Evolutionary conservation across 129 eudicot genomes (phyloP).

Genomic region (Escallonia rubra): DNA sequence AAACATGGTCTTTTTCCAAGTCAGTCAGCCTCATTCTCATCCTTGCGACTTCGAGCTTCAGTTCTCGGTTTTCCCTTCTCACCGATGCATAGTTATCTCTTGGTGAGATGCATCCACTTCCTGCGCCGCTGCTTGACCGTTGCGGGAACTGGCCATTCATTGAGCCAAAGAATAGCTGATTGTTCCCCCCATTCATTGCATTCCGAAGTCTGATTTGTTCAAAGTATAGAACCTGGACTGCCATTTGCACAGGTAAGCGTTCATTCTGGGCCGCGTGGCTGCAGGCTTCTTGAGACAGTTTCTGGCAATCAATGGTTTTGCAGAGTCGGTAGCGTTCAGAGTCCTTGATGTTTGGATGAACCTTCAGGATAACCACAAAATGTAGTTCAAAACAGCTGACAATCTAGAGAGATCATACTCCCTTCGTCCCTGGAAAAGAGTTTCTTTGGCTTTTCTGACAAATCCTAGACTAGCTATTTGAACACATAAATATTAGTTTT

Average conservation of each 20-base stretch:
- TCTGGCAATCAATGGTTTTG: constrained; percentile 90
- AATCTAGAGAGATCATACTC: no score
- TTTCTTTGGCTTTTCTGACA: no score
- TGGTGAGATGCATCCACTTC: constrained; percentile 97
- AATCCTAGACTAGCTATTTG: no score
- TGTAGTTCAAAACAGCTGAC: no score
- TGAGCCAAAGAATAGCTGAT: constrained; percentile 60
- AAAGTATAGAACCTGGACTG: constrained; percentile 94
- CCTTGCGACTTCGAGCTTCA: constrained; percentile 91
- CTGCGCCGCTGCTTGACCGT: constrained; percentile 87
- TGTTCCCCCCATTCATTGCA: constrained; percentile 88
- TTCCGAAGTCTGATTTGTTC: constrained; percentile 91
- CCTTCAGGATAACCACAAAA: constrained; percentile 35
- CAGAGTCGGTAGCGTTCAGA: constrained; percentile 81
- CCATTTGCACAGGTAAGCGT: constrained; percentile 91
- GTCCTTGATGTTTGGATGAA: constrained; percentile 90
- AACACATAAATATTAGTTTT: no score
- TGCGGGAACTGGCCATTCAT: constrained; percentile 69
- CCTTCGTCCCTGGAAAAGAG: no score
- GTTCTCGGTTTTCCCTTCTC: constrained; percentile 90
- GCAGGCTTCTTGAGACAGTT: constrained; percentile 96
- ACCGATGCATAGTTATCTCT: constrained; percentile 96
- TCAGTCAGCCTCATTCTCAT: constrained; percentile 99
- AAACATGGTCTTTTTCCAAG: constrained; percentile 90
- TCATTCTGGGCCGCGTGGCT: constrained; percentile 99